phyloP scores from a whole-genome alignment of 129 eudicot species.

The Tagetes patula region DNA sequence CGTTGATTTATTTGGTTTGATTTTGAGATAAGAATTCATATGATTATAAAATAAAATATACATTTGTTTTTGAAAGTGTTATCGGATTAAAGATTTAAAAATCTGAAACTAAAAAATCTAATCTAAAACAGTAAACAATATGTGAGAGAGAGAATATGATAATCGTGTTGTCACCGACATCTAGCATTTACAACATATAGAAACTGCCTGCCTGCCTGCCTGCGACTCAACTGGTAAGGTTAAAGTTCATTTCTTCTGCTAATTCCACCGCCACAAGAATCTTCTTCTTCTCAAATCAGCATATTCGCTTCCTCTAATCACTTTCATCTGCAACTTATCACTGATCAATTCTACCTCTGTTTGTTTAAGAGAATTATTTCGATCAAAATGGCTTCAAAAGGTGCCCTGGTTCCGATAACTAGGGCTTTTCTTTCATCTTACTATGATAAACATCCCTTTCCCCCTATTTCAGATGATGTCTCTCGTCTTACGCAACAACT shows the following conservation, averaged over 20 bases:
- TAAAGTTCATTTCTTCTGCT: slow-evolving; percentile 5
- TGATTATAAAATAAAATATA: no score
- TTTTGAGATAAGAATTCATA: no score
- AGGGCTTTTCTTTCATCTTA: slow-evolving; percentile 66
- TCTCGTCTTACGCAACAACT: slow-evolving; percentile 52
- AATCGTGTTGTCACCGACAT: no score
- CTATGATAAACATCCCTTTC: slow-evolving; percentile 67
- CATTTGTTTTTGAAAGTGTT: no score
- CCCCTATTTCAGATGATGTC: slow-evolving; percentile 56
- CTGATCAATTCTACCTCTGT: not conserved
- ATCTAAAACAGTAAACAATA: no score
- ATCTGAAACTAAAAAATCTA: no score
- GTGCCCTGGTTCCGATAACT: slow-evolving; percentile 73
- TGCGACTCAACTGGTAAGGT: slow-evolving; percentile 9
- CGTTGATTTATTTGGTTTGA: no score
- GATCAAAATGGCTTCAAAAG: slow-evolving; percentile 49
- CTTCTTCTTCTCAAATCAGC: slow-evolving; percentile 32
- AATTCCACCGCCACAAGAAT: slow-evolving; percentile 6
- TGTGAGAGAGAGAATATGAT: no score
- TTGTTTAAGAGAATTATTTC: not conserved
- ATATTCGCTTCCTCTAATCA: slow-evolving; percentile 29
- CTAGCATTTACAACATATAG: no score
- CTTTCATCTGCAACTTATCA: slow-evolving; percentile 11
- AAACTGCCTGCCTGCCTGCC: no score
- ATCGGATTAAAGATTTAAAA: no score